Base-by-base conservation (phyloP, 2,329 filamentous ascomycete species). In the Pleurostoma richardsiae region DNA sequence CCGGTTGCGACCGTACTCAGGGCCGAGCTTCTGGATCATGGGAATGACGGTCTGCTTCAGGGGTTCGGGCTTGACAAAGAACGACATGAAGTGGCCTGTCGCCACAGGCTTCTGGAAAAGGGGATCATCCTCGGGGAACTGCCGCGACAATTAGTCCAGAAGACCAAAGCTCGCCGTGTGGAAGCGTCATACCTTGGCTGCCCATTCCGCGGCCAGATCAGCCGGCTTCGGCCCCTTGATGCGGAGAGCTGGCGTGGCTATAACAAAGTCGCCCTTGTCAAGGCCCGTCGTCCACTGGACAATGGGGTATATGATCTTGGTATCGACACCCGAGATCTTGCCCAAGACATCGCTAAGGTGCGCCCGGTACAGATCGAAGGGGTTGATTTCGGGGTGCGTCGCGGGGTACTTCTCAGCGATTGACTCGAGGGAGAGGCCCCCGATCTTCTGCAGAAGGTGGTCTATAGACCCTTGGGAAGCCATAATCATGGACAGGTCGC, bases 251-350 rank as follows among this genome's bases (percentile, higher is more conserved):
- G 90, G 87, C 6, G 89, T 82, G 6, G 89, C 84, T 41, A 95
- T 69, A 45, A 88, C 79, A 56, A 95, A 70, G 67, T 95, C 90
- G 42, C 90, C 90, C 72, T 91, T 90, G 54, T 94, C 89, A 27
- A 90, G 74, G 36, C 84, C 81, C 52, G 81, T 74, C 4, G 89
- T 92, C 87, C 88, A 92, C 70, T 86, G 80, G 39, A 95, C 71
- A 36, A 82, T 82, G 29, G 82, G 80, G 68, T 88, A 90, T 61
- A 95, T 84, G 56, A 90, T 81, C 45, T 76, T 72, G 31, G 76
- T 64, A 48, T 88, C 85, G 29, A 89, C 85, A 27, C 85, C 86
- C 3, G 85, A 88, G 50, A 90, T 77, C 26, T 80, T 71, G 31
- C 80, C 71, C 39, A 95, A 70, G 42, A 88, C 71, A 39, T 84